Conservation (phyloP, 257 asterid genomes). For the Solanum sitiens region DNA sequence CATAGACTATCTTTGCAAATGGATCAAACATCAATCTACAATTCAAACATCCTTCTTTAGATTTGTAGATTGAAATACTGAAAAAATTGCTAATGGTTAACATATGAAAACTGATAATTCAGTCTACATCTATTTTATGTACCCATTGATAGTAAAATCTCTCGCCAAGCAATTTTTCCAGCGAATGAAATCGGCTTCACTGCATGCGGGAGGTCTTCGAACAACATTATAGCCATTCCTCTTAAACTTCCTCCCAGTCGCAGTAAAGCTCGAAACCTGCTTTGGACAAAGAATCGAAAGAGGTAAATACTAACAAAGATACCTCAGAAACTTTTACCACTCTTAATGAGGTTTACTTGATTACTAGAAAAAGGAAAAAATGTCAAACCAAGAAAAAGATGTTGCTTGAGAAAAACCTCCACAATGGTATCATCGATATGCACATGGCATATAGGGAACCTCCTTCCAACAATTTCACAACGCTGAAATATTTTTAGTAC, state of each 20-base stretch:
- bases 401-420: slow-evolving; percentile 7
- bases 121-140: neutral
- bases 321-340: neutral
- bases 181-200: slow-evolving; percentile 12
- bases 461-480: slow-evolving; percentile 14
- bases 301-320: neutral
- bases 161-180: slow-evolving; percentile 23
- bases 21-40: slow-evolving; percentile 29
- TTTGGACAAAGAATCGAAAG: neutral
- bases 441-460: slow-evolving; percentile 25
- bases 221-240: neutral
- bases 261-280: slow-evolving; percentile 24
- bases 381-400: neutral
- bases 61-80: neutral
- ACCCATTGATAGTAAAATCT: slow-evolving; percentile 27
- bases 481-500: slow-evolving; percentile 10
- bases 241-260: slow-evolving; percentile 8
- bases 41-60: neutral
- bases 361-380: neutral
- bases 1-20: slow-evolving; percentile 17
- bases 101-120: neutral
- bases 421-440: slow-evolving; percentile 12
- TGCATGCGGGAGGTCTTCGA: slow-evolving; percentile 10
- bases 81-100: neutral
- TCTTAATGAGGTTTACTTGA: neutral